phyloP scores from a whole-genome alignment of 2,329 filamentous ascomycete genomes.

The Apiospora kogelbergensis region DNA sequence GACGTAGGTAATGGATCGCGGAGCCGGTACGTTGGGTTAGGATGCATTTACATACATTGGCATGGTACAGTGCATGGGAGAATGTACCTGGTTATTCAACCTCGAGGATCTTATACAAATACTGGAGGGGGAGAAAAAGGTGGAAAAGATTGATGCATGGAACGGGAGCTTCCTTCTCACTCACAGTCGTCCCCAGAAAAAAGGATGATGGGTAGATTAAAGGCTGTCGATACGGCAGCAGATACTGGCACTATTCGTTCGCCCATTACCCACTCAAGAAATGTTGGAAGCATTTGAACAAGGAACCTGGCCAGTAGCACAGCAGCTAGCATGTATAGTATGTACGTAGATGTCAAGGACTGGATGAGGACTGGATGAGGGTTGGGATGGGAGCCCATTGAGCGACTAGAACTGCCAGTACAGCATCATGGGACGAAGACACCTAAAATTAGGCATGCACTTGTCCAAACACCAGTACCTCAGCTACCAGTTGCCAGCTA shows the following conservation, averaged over 20 bases:
- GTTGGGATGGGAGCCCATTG: background rate
- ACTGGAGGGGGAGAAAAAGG: background rate
- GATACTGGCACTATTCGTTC: background rate
- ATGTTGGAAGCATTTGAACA: background rate
- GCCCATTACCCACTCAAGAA: background rate
- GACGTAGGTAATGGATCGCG: background rate
- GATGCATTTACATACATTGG: background rate
- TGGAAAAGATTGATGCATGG: constrained; percentile 1
- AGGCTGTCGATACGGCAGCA: background rate
- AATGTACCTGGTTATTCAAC: background rate
- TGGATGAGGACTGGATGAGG: background rate
- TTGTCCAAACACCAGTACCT: background rate
- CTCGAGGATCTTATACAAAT: background rate
- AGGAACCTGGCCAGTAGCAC: constrained; percentile 1
- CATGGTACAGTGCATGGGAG: background rate
- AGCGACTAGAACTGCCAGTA: background rate
- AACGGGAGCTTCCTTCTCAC: constrained; percentile 1
- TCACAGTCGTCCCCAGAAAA: constrained; percentile 5
- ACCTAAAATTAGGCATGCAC: background rate
- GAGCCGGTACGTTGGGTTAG: background rate
- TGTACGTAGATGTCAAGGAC: background rate
- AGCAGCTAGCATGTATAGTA: background rate
- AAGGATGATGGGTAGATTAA: background rate
- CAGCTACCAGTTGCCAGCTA: no score
- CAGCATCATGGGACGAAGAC: background rate